Evolutionary conservation across 73 alveolate genomes (phyloP).

Genomic region (Tetrahymena elliotti): DNA sequence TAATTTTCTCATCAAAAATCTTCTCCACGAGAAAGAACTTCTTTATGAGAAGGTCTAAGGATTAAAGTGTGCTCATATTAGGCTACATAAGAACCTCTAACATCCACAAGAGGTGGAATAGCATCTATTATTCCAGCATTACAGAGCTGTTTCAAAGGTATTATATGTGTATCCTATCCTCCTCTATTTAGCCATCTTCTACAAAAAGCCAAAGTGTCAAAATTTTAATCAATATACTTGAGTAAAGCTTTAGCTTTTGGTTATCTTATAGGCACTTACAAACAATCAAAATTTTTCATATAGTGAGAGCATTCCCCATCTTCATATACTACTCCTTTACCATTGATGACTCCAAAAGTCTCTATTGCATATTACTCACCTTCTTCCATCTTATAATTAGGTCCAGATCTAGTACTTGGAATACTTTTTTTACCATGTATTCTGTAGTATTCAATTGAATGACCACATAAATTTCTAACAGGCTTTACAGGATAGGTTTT

Average conservation of each 20-base stretch:
- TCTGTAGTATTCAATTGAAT: slow-evolving; percentile 73
- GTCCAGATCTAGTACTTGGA: slow-evolving; percentile 86
- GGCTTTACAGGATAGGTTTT: slow-evolving; percentile 81
- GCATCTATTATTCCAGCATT: slow-evolving; percentile 84
- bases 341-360: slow-evolving; percentile 93
- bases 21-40: slow-evolving; percentile 92
- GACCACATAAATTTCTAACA: slow-evolving; percentile 88
- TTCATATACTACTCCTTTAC: slow-evolving; percentile 90
- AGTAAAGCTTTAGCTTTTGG: slow-evolving; percentile 79
- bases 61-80: slow-evolving; percentile 93
- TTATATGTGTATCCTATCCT: slow-evolving; percentile 63
- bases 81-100: slow-evolving; percentile 86
- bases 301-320: slow-evolving; percentile 90
- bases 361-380: slow-evolving; percentile 97
- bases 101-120: slow-evolving; percentile 55
- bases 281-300: slow-evolving; percentile 79
- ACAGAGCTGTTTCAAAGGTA: slow-evolving; percentile 70
- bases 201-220: slow-evolving; percentile 89
- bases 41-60: slow-evolving; percentile 93
- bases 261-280: slow-evolving; percentile 67
- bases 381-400: slow-evolving; percentile 82
- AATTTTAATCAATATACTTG: slow-evolving; percentile 69
- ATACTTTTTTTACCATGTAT: slow-evolving; percentile 96
- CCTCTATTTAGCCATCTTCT: slow-evolving; percentile 92
- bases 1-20: slow-evolving; percentile 61